Evolutionary conservation across 1,284 basidiomycete genomes (phyloP), one percentile per base, ranked within the genome.

Genomic region (Malassezia furfur): DNA sequence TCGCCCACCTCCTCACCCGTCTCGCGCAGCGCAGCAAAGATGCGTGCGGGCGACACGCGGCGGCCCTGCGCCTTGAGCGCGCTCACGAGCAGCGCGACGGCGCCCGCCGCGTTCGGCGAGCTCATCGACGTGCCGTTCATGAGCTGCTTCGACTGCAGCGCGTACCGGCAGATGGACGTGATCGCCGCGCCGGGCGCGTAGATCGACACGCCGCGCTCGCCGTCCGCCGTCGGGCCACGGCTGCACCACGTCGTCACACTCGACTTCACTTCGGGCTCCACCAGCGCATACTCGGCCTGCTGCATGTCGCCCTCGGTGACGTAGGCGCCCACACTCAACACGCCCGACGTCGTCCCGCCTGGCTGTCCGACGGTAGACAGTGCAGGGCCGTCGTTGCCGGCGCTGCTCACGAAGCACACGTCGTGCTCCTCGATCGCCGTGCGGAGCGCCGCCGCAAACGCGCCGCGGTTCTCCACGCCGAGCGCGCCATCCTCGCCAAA

Each of bases 121-220:
- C 69, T 66, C 75, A 76, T 76, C 31, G 69, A 72, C 5, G 75
- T 76, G 35, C 75, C 75, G 55, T 76, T 76, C 65, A 68, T 70
- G 44, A 76, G 64, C 61, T 73, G 67, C 10, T 66, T 70, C 19
- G 64, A 65, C 52, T 73, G 68, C 25, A 75, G 65, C 49, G 68
- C 70, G 61, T 76, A 76, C 48, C 65, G 63, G 10, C 73, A 74
- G 38, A 76, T 74, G 22, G 63, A 68, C 7, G 75, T 76, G 60
- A 76, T 69, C 41, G 75, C 75, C 15, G 73, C 75, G 34, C 75
- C 75, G 0, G 75, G 75, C 10, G 74, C 73, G 45, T 75, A 76
- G 58, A 72, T 65, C 17, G 67, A 65, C 8, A 75, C 67, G 39
- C 72, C 72, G 9, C 54, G 54, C 19, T 65, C 71, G 10, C 75